These are phyloP conservation scores for Rhynchospora tenuis DNA, from an alignment of 176 grass and related monocot species.

Conservation along the genomic window DNA sequence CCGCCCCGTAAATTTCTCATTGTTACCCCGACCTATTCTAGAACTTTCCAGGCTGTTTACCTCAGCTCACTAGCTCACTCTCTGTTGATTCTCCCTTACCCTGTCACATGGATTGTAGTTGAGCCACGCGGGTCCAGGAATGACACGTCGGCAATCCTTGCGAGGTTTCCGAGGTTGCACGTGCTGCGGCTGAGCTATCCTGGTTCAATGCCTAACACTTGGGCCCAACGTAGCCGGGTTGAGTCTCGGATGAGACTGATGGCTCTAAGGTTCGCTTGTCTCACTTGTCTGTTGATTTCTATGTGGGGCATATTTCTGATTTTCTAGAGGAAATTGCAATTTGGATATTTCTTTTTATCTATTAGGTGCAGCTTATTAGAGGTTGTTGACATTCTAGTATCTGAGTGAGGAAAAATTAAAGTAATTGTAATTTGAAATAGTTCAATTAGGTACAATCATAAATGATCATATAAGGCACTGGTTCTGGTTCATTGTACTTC, in stretches of 20 bases:
- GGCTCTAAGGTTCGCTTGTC: slow-evolving; percentile 28
- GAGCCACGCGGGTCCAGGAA: slow-evolving; percentile 18
- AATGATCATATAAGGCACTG: neutral
- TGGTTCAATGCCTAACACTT: slow-evolving; percentile 12
- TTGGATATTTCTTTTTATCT: neutral
- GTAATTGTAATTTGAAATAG: neutral
- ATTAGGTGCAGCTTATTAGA: too few relatives aligned
- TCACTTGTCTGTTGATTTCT: neutral
- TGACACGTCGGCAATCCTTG: neutral
- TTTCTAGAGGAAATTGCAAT: neutral
- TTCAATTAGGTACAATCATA: neutral
- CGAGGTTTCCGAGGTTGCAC: neutral
- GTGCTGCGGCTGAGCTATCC: slow-evolving; percentile 24
- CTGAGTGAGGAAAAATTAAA: neutral
- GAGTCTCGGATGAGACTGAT: slow-evolving; percentile 38
- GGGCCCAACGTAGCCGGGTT: slow-evolving; percentile 4
- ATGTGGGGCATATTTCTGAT: neutral
- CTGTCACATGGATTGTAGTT: slow-evolving; percentile 38
- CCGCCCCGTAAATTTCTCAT: slow-evolving; percentile 24
- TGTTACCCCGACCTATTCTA: slow-evolving; percentile 39
- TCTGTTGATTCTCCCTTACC: slow-evolving; percentile 27
- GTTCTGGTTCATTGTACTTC: neutral
- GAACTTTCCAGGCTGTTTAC: slow-evolving; percentile 33
- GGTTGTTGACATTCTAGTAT: too few relatives aligned
- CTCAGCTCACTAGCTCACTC: slow-evolving; percentile 37